Evolutionary conservation across 2,329 filamentous ascomycete species (phyloP), one percentile per base, ranked within the genome.

Genomic region (Diplocarpon rosae): DNA sequence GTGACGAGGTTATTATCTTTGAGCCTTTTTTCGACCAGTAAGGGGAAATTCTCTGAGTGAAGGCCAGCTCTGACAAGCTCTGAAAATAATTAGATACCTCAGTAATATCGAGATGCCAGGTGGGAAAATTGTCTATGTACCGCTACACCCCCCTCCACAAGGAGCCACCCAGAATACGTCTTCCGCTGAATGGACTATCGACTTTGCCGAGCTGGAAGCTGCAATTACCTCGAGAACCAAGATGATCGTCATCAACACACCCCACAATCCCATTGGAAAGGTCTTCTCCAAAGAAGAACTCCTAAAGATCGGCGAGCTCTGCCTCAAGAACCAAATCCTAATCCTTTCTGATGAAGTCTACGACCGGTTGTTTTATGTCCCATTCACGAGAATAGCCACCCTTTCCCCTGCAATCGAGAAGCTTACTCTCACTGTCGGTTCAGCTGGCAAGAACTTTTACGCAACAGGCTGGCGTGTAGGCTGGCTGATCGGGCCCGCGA

Each of bases 21-120:
- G 92, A 98, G 69, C 92, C 92, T 10, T 98, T 95, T 68, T 98
- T 96, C 63, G 92, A 98, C 66, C 92, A 98, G 80, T 85, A 63
- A 61, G 71, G 27, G 5, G 9, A 6, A 16, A 20, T 10, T 59
- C 42, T 28, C 15, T 15, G 40, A 30, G 17, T 15, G 16, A 20
- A 14, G 2, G 32, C 12, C 16, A 29, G 30, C 17, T 51, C 56
- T 30, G 56, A 8, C 12, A 24, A 29, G 30, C 17, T 51, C 56
- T 30, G 56, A 8, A 14, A 31, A 32, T 24, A 30, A 39, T 12
- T 41, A 79, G 75, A 56, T 94, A 96, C 64, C 94, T 98, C 55
- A 88, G 83, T 70, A 98, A 98, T 66, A 96, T 98, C 52, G 85
- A 95, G 65, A 96, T 98, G 89, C 81, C 92, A 1, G 92, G 92